These are phyloP conservation scores for Barnettozyma sp. DNA, from an alignment of 805 yeast genomes.

Conservation along the genomic window DNA sequence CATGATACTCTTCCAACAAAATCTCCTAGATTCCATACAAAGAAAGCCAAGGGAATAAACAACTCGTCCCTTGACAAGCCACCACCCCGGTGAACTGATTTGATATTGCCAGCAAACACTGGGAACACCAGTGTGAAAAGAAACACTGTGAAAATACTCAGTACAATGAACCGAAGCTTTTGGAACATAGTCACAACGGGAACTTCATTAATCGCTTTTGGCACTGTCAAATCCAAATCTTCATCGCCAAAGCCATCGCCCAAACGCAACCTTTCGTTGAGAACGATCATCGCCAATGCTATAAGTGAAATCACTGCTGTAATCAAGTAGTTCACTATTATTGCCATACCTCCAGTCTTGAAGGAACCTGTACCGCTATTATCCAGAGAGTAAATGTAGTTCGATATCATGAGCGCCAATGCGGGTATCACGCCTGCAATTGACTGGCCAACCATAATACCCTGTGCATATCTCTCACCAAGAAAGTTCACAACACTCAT, in stretches of 20 bases:
- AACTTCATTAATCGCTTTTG: slow-evolving; percentile 32
- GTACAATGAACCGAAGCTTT: slow-evolving; percentile 56
- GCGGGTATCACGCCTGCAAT: slow-evolving; percentile 92
- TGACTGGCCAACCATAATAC: slow-evolving; percentile 92
- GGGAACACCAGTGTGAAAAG: slow-evolving; percentile 76
- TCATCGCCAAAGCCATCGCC: slow-evolving; percentile 15
- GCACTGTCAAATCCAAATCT: slow-evolving; percentile 12
- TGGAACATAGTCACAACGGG: slow-evolving; percentile 55
- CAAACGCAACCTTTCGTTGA: slow-evolving; percentile 27
- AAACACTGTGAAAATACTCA: slow-evolving; percentile 69
- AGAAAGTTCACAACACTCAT: slow-evolving; percentile 78
- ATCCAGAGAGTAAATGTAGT: slow-evolving; percentile 28
- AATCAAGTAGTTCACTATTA: slow-evolving; percentile 39
- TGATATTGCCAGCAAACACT: slow-evolving; percentile 73
- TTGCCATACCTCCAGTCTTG: slow-evolving; percentile 20
- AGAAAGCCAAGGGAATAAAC: slow-evolving; percentile 69
- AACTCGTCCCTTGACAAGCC: slow-evolving; percentile 29
- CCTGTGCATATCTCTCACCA: slow-evolving; percentile 78
- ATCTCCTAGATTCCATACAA: slow-evolving; percentile 90
- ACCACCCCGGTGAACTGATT: slow-evolving; percentile 37
- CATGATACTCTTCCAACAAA: slow-evolving; percentile 68
- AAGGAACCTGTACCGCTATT: slow-evolving; percentile 11
- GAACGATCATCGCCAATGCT: slow-evolving; percentile 35
- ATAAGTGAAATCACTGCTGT: slow-evolving; percentile 42
- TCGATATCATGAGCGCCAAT: slow-evolving; percentile 52